phyloP scores from a whole-genome alignment of 345 rosid species.

The Leavenworthia alabamica region DNA sequence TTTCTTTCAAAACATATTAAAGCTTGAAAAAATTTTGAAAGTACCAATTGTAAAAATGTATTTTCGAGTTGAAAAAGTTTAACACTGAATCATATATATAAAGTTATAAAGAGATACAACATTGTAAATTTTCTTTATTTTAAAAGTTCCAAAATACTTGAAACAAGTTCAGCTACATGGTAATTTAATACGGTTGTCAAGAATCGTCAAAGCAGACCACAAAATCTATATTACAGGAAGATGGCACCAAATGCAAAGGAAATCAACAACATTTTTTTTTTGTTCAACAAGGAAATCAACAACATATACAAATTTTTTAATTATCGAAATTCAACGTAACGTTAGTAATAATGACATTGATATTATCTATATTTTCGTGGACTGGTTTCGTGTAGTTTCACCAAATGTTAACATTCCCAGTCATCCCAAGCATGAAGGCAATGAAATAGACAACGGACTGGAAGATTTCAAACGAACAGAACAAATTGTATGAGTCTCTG shows the following conservation, averaged over 20 bases:
- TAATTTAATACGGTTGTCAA: neutral
- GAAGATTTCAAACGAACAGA: neutral
- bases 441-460: conserved; percentile 60
- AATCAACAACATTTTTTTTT: conserved; percentile 10
- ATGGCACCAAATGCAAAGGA: conserved; percentile 1
- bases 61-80: no score
- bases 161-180: neutral
- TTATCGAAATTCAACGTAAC: neutral
- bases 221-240: conserved; percentile 2
- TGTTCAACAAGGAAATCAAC: conserved; percentile 9
- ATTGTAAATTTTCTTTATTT: neutral
- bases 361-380: neutral
- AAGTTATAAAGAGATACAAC: no score
- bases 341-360: neutral
- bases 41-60: no score
- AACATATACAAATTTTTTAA: neutral
- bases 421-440: conserved; percentile 51
- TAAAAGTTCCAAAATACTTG: neutral
- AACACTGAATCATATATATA: no score
- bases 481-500: conserved; percentile 4
- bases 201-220: neutral
- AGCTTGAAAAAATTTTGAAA: no score
- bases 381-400: no score
- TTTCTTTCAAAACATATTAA: no score
- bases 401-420: conserved; percentile 40